phyloP scores from a whole-genome alignment of 176 grass and related monocot species.

The maize (Zea mays) region DNA sequence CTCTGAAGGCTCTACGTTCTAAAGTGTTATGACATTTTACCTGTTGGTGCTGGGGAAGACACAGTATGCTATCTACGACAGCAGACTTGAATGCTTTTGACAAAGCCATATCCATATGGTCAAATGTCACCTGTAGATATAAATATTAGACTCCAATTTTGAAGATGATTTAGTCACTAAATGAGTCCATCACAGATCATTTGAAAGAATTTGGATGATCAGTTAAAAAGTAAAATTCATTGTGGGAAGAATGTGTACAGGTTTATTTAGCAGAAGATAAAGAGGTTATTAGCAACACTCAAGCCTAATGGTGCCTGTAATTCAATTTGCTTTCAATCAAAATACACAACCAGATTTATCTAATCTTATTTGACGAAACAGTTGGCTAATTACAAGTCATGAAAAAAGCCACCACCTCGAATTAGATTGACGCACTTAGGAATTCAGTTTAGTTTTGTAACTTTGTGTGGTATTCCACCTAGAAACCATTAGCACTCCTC shows the following conservation, averaged over 20 bases:
- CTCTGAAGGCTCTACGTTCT: background rate
- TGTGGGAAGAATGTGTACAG: constrained; percentile 25
- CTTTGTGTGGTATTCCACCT: background rate
- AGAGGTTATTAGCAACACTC: background rate
- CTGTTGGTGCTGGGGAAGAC: constrained; percentile 97
- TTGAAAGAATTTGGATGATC: background rate
- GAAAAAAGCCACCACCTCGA: background rate
- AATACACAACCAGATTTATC: background rate
- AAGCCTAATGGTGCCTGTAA: background rate
- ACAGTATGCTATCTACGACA: constrained; percentile 74
- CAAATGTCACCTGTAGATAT: constrained; percentile 76
- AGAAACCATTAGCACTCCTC: constrained; percentile 3
- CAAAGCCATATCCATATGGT: constrained; percentile 90
- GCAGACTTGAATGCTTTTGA: constrained; percentile 81
- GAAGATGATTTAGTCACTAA: background rate
- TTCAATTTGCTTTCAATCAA: background rate
- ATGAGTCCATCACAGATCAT: constrained; percentile 7
- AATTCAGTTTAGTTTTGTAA: background rate
- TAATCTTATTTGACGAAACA: constrained; percentile 12
- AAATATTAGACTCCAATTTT: constrained; percentile 12
- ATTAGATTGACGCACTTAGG: constrained; percentile 1
- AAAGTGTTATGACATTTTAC: constrained; percentile 44
- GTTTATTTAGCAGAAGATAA: constrained; percentile 4
- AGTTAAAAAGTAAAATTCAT: constrained; percentile 9
- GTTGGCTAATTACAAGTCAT: background rate